Conservation (phyloP, 108 stramenopile genomes). For the Hondaea fermentalgiana region DNA sequence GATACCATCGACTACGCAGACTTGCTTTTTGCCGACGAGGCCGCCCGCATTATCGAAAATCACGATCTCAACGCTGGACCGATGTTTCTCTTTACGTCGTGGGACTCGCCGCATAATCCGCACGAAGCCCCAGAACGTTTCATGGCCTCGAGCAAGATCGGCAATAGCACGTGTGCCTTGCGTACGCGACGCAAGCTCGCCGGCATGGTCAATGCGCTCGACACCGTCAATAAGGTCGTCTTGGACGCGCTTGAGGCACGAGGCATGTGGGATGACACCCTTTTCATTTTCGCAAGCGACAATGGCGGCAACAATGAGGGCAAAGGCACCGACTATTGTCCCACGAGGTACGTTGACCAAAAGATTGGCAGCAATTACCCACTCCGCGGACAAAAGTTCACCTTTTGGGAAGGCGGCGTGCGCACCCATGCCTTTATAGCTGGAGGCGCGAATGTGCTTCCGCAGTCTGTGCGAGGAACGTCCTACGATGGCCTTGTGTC, state of each 20-base stretch:
- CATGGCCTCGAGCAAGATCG: background rate
- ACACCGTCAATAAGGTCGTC: background rate
- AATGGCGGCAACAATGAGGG: slow-evolving; percentile 20
- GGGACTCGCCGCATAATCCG: background rate
- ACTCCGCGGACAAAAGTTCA: slow-evolving; percentile 49
- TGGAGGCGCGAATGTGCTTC: background rate
- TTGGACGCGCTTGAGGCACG: background rate
- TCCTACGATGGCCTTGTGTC: background rate
- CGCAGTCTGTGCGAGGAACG: background rate
- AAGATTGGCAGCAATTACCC: slow-evolving; percentile 33
- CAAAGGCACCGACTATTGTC: background rate
- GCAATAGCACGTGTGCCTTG: background rate
- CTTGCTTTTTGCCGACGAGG: background rate
- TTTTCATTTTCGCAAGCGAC: background rate
- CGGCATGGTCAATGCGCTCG: background rate
- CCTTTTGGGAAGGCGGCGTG: slow-evolving; percentile 51
- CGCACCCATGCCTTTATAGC: background rate
- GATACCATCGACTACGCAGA: background rate
- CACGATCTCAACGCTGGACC: background rate
- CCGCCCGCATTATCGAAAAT: background rate
- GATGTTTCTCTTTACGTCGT: background rate
- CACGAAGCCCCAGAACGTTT: background rate
- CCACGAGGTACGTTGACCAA: background rate
- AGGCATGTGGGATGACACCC: background rate
- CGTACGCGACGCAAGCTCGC: background rate